phyloP scores from a whole-genome alignment of 192 early-diverging fungal genomes.

The Endogone sp. region DNA sequence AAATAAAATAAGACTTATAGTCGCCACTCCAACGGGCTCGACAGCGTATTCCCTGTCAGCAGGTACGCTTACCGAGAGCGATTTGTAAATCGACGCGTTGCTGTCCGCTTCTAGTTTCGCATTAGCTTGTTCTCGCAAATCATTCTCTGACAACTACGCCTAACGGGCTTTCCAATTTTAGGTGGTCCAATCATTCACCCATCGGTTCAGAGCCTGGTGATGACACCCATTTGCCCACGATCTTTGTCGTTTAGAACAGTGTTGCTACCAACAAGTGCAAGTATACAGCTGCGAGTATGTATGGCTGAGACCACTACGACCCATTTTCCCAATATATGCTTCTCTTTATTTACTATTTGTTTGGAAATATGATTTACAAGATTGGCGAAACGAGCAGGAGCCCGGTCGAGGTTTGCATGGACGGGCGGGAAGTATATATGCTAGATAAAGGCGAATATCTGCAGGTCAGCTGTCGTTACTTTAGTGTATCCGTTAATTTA shows the following conservation, averaged over 20 bases:
- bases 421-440: conserved; percentile 71
- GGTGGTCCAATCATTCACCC: conserved; percentile 84
- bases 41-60: conserved; percentile 90
- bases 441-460: conserved; percentile 63
- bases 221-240: conserved; percentile 82
- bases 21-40: conserved; percentile 87
- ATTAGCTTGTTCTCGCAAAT: too few species aligned
- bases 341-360: too few species aligned
- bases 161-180: too few species aligned
- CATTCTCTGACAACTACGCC: too few species aligned
- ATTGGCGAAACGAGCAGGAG: conserved; percentile 57
- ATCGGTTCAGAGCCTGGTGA: conserved; percentile 62
- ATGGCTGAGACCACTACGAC: not conserved
- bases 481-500: not conserved
- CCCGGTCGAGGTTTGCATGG: conserved; percentile 68
- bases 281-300: conserved; percentile 56
- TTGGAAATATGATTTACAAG: too few species aligned
- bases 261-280: conserved; percentile 66
- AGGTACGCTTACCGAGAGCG: conserved; percentile 9
- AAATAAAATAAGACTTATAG: conserved; percentile 73
- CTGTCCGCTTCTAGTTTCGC: not conserved
- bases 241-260: conserved; percentile 83
- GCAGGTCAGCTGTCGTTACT: conserved; percentile 32
- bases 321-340: not conserved
- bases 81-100: not conserved